phyloP scores from a whole-genome alignment of 164 flowering plant genomes.

The Taxillus chinensis region DNA sequence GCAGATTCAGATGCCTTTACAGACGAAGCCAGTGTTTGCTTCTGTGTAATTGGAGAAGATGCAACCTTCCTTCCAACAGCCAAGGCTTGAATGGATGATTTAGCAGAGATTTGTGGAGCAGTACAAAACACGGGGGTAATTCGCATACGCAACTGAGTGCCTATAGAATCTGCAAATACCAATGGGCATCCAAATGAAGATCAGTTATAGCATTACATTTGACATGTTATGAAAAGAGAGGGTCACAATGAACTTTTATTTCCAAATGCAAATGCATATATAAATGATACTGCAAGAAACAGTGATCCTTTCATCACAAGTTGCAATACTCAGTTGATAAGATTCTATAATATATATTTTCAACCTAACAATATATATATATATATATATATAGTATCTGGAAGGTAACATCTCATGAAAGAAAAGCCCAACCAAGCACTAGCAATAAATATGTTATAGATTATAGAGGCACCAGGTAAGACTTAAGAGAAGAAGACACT shows the following conservation, averaged over 20 bases:
- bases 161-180: conserved; percentile 25
- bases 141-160: conserved; percentile 18
- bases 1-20: conserved; percentile 34
- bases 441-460: too few relatives aligned
- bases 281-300: neutral
- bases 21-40: conserved; percentile 15
- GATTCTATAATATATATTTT: neutral
- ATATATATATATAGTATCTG: too few relatives aligned
- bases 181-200: neutral
- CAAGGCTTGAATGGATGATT: conserved; percentile 13
- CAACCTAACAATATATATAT: too few relatives aligned
- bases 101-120: conserved; percentile 7
- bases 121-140: conserved; percentile 1
- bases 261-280: neutral
- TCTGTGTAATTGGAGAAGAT: conserved; percentile 19
- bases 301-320: neutral
- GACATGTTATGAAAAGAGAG: neutral
- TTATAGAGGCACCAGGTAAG: too few relatives aligned
- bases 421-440: too few relatives aligned
- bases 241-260: too few relatives aligned
- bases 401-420: too few relatives aligned
- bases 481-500: too few relatives aligned
- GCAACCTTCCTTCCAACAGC: conserved; percentile 17
- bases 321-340: neutral
- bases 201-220: neutral